Percentiles rank a stretch among this genome's conserved stretches.
These are phyloP conservation scores for Ophiorrhiza pumila DNA, from an alignment of 257 asterid species.

Conservation along the genomic window DNA sequence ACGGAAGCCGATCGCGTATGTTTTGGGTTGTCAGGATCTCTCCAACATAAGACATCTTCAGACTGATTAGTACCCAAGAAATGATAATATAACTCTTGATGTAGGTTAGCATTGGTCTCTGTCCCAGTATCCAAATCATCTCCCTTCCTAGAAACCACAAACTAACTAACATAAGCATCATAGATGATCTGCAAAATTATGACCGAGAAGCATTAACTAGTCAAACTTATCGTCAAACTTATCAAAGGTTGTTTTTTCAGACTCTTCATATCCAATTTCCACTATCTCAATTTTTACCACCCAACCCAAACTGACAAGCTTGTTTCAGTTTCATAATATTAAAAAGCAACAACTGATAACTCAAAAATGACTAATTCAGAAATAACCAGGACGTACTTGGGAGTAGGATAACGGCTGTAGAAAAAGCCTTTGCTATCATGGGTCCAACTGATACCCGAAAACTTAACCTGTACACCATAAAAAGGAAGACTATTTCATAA, in stretches of 20 bases:
- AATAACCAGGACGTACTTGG: slow-evolving; percentile 43
- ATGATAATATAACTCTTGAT: slow-evolving; percentile 89
- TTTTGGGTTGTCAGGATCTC: slow-evolving; percentile 73
- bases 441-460: slow-evolving; percentile 75
- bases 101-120: slow-evolving; percentile 74
- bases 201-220: background rate
- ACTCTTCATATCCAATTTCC: background rate
- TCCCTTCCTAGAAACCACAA: slow-evolving; percentile 52
- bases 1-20: slow-evolving; percentile 63
- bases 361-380: background rate
- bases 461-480: slow-evolving; percentile 59
- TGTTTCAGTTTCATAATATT: background rate
- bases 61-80: slow-evolving; percentile 86
- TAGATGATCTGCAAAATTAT: background rate
- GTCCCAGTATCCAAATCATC: slow-evolving; percentile 79
- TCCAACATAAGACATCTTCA: slow-evolving; percentile 87
- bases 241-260: background rate
- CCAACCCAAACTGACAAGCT: too few species aligned
- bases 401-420: slow-evolving; percentile 93
- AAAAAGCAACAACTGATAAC: too few species aligned
- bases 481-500: background rate
- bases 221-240: background rate
- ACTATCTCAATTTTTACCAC: background rate
- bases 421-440: slow-evolving; percentile 87
- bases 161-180: background rate